A percentile compares a stretch with the other conserved stretches of the same genome.
These are phyloP conservation scores for Aspergillus sp. DNA, from an alignment of 2,329 filamentous ascomycete species.

Conservation along the genomic window DNA sequence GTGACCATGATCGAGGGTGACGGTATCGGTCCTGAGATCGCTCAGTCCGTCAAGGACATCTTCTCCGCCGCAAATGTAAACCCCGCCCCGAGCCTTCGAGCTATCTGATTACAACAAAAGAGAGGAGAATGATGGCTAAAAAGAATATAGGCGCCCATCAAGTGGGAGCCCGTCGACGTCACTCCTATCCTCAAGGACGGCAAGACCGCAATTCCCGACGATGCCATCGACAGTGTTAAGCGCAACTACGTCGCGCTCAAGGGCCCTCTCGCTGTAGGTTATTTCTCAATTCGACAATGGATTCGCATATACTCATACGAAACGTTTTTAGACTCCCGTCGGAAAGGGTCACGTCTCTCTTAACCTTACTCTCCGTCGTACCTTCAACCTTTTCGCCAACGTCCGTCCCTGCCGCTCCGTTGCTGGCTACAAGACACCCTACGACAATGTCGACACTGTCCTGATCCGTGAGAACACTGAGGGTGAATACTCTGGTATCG, in stretches of 20 bases:
- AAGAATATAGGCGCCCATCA: constrained; percentile 66
- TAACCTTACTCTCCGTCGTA: constrained; percentile 95
- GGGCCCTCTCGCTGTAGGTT: constrained; percentile 83
- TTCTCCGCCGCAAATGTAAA: constrained; percentile 85
- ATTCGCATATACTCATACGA: constrained; percentile 19
- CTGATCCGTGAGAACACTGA: constrained; percentile 99
- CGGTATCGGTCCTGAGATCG: constrained; percentile 96
- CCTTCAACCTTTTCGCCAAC: constrained; percentile 99
- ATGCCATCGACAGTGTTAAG: constrained; percentile 85
- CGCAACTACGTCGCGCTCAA: constrained; percentile 97
- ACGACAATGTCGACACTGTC: constrained; percentile 93
- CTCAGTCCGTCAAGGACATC: constrained; percentile 97
- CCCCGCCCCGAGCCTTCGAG: neutral
- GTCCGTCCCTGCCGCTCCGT: constrained; percentile 96
- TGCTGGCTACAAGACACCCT: constrained; percentile 95
- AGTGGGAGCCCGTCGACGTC: constrained; percentile 96
- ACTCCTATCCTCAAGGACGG: constrained; percentile 90
- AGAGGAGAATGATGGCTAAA: constrained; percentile 19
- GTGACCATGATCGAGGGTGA: constrained; percentile 98
- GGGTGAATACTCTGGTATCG: constrained; percentile 98
- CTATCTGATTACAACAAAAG: constrained; percentile 1
- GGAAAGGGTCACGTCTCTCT: constrained; percentile 99
- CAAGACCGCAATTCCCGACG: constrained; percentile 89
- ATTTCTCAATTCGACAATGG: neutral
- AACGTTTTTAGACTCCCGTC: constrained; percentile 66